These are phyloP conservation scores for Dendryphion nanum DNA, from an alignment of 2,329 filamentous ascomycete species.

Conservation along the genomic window DNA sequence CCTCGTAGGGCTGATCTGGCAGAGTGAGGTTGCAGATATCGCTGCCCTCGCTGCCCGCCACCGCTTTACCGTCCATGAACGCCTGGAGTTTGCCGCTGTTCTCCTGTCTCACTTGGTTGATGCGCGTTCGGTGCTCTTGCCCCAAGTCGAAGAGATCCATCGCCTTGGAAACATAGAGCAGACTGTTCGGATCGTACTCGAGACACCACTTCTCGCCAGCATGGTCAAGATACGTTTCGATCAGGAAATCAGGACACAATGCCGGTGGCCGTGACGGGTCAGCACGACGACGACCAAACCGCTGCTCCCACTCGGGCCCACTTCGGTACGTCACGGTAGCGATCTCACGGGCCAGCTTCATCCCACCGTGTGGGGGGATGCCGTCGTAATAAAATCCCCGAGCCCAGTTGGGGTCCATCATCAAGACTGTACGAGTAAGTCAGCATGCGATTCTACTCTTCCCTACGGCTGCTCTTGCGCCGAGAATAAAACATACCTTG, in stretches of 20 bases:
- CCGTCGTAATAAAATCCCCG: slow-evolving; percentile 82
- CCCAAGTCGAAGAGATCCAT: slow-evolving; percentile 98
- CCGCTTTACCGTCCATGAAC: slow-evolving; percentile 30
- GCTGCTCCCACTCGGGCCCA: slow-evolving; percentile 94
- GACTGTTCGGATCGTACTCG: slow-evolving; percentile 92
- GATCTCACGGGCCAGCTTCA: slow-evolving; percentile 97
- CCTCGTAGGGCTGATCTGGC: slow-evolving; percentile 80
- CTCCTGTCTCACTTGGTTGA: slow-evolving; percentile 60
- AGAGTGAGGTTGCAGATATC: slow-evolving; percentile 76
- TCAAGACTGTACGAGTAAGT: slow-evolving; percentile 73
- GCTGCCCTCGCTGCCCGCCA: slow-evolving; percentile 15
- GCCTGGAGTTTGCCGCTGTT: slow-evolving; percentile 59
- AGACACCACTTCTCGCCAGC: slow-evolving; percentile 98
- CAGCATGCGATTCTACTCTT: too few relatives aligned
- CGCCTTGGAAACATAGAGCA: slow-evolving; percentile 95
- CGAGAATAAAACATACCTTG: slow-evolving; percentile 61
- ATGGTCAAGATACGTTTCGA: slow-evolving; percentile 97
- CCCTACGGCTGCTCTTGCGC: too few relatives aligned
- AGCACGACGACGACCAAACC: slow-evolving; percentile 84
- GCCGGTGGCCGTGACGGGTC: slow-evolving; percentile 85
- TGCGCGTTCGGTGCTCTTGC: slow-evolving; percentile 63
- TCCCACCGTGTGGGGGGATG: slow-evolving; percentile 89
- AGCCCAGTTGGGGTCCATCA: slow-evolving; percentile 99
- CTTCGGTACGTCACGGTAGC: slow-evolving; percentile 96
- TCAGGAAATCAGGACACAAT: slow-evolving; percentile 94